Conservation (phyloP, 2,329 filamentous ascomycete genomes). For the Phialophora chinensis region DNA sequence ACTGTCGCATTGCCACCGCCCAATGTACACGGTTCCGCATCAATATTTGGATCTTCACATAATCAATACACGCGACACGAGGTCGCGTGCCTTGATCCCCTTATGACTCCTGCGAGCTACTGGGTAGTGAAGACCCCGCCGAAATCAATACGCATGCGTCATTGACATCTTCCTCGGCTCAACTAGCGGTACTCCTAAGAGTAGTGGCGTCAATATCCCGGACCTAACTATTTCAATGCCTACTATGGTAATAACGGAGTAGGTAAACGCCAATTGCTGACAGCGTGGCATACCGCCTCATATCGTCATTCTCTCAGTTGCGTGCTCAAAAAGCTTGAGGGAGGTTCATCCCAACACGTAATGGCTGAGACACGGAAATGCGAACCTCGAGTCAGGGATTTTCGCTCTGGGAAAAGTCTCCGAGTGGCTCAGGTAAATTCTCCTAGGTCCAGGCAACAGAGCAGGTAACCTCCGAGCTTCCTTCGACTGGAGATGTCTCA, state of each 20-base stretch:
- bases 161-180: not conserved
- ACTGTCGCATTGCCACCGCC: not conserved
- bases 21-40: not conserved
- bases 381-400: not conserved
- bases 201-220: not conserved
- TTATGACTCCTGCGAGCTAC: not conserved
- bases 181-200: not conserved
- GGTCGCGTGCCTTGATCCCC: not conserved
- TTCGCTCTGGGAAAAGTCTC: not conserved
- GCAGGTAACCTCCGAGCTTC: not conserved
- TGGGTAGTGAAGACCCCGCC: not conserved
- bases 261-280: not conserved
- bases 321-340: not conserved
- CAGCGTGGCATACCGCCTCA: not conserved
- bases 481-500: conserved; percentile 17
- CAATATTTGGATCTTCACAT: not conserved
- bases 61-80: not conserved
- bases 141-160: not conserved
- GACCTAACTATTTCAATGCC: not conserved
- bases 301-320: not conserved
- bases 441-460: not conserved
- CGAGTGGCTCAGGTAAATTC: not conserved
- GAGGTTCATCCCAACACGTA: not conserved
- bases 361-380: not conserved
- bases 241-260: not conserved